Conservation (phyloP, 495 filamentous ascomycete genomes). For the Pyronema omphalodes region DNA sequence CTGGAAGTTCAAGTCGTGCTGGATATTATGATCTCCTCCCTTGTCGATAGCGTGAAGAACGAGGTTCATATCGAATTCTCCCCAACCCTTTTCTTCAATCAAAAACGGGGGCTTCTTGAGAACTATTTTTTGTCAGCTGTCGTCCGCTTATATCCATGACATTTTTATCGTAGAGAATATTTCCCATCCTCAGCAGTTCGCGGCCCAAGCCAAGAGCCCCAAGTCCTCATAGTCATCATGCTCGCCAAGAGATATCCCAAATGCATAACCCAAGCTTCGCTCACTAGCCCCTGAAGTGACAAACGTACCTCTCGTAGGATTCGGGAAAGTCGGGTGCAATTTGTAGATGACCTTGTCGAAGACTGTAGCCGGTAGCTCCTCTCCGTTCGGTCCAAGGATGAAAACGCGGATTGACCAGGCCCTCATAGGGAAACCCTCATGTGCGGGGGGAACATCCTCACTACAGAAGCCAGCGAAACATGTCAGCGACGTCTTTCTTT, state of each 20-base stretch:
- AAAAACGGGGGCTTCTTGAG: conserved; percentile 72
- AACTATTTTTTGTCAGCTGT: conserved; percentile 29
- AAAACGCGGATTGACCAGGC: conserved; percentile 48
- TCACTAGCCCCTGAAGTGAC: neutral
- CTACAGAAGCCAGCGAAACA: conserved; percentile 4
- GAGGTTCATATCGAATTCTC: conserved; percentile 94
- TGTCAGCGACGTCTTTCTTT: neutral
- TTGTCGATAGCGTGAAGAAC: conserved; percentile 64
- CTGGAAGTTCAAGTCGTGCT: conserved; percentile 85
- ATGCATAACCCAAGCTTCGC: neutral
- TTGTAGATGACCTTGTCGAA: conserved; percentile 87
- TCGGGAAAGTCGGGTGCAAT: conserved; percentile 81
- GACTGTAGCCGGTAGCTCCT: conserved; percentile 55
- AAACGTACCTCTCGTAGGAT: conserved; percentile 58
- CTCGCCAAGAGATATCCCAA: neutral
- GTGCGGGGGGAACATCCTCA: conserved; percentile 34
- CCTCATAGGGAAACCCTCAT: conserved; percentile 83
- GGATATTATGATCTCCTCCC: conserved; percentile 58
- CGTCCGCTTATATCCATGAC: neutral
- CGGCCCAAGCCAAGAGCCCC: neutral
- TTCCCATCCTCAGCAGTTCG: no score
- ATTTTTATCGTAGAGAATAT: neutral
- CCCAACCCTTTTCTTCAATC: conserved; percentile 90
- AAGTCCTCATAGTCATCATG: neutral
- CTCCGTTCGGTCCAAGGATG: conserved; percentile 40